These are phyloP conservation scores for Eucalyptus polyanthemos DNA, from an alignment of 345 rosid genomes.

Conservation along the genomic window DNA sequence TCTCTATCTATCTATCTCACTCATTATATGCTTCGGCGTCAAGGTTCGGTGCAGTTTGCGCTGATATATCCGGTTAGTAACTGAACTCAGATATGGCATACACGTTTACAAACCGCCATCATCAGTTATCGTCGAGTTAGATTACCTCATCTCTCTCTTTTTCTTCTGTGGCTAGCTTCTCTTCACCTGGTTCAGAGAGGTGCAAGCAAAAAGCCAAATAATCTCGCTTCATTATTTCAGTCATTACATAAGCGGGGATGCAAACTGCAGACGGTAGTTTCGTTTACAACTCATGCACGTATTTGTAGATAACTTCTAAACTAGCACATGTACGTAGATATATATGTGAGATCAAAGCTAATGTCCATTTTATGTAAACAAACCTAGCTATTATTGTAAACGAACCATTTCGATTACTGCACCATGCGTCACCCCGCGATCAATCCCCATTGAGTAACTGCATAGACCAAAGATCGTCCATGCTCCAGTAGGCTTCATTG, in stretches of 20 bases:
- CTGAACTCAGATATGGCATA: background rate
- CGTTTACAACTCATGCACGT: background rate
- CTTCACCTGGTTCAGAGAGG: background rate
- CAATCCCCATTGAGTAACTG: constrained; percentile 39
- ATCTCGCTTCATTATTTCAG: background rate
- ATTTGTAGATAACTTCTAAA: background rate
- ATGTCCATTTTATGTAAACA: background rate
- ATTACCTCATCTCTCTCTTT: background rate
- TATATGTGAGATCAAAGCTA: background rate
- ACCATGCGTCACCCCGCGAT: background rate
- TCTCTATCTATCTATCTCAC: background rate
- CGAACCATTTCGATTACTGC: background rate
- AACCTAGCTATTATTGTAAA: background rate
- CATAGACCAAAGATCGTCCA: constrained; percentile 83
- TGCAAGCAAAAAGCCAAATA: background rate
- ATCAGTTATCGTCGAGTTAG: background rate
- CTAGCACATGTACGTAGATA: background rate
- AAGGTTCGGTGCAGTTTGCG: background rate
- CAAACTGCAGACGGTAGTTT: background rate
- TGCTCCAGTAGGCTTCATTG: constrained; percentile 60
- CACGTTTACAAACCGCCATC: background rate
- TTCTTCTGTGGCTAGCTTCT: background rate
- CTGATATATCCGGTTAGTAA: background rate
- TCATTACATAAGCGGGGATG: background rate
- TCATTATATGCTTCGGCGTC: background rate